Conservation (phyloP, 345 rosid genomes). For the Lepidium sativum region DNA sequence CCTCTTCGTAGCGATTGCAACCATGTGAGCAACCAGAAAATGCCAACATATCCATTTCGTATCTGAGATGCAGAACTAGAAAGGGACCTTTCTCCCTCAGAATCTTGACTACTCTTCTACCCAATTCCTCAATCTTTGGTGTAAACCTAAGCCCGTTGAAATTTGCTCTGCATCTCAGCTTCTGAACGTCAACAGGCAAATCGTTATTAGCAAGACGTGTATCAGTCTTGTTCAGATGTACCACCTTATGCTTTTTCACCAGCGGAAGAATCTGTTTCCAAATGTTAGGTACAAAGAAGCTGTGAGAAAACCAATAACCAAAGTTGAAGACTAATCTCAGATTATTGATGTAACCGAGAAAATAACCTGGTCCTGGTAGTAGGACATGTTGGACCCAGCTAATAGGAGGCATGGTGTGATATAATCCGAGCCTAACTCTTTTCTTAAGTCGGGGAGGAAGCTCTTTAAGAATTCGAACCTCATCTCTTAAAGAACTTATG, state of each 20-base stretch:
- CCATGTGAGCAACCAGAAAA: constrained; percentile 97
- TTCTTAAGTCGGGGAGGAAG: constrained; percentile 71
- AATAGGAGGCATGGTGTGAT: constrained; percentile 67
- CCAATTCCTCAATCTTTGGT: constrained; percentile 87
- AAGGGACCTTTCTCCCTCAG: constrained; percentile 82
- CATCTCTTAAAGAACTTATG: constrained; percentile 68
- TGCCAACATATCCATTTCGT: constrained; percentile 99
- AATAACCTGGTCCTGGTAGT: constrained; percentile 57
- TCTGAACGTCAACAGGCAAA: constrained; percentile 74
- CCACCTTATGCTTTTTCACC: constrained; percentile 69
- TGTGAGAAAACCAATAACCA: constrained; percentile 9
- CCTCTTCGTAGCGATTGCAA: constrained; percentile 81
- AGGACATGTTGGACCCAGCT: constrained; percentile 90
- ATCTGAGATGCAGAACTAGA: constrained; percentile 85
- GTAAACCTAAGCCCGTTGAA: constrained; percentile 82
- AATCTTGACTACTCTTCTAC: constrained; percentile 64
- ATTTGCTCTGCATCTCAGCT: constrained; percentile 88
- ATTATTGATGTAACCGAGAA: not conserved
- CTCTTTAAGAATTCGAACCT: constrained; percentile 74
- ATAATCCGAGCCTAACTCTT: constrained; percentile 50
- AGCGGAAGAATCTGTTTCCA: constrained; percentile 82
- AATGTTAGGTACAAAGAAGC: not conserved
- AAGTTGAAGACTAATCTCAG: not conserved
- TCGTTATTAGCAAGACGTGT: constrained; percentile 80
- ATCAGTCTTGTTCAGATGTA: constrained; percentile 89